phyloP scores from a whole-genome alignment of 768 basidiomycete species.

The Macrolepiota fuliginosa region DNA sequence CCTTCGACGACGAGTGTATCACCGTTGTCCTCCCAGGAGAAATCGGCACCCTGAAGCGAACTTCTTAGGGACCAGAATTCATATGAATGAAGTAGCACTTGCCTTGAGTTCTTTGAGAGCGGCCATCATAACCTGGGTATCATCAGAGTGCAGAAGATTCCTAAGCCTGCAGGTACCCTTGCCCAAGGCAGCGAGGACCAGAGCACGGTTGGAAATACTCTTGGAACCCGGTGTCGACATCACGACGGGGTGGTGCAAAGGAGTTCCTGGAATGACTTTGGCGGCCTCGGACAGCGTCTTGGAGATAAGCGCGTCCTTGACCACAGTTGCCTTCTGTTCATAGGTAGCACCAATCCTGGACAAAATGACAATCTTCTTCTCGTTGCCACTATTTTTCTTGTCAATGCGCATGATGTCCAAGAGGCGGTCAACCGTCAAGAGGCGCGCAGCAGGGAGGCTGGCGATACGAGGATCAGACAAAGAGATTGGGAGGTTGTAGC shows the following conservation, averaged over 20 bases:
- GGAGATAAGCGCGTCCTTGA: conserved; percentile 77
- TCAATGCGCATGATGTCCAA: conserved; percentile 95
- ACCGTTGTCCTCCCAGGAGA: conserved; percentile 94
- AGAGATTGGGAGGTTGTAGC: conserved; percentile 87
- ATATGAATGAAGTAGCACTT: conserved; percentile 16
- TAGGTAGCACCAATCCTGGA: conserved; percentile 88
- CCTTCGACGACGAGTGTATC: conserved; percentile 93
- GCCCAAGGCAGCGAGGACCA: conserved; percentile 90
- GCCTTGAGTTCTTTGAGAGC: conserved; percentile 88
- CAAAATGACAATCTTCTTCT: conserved; percentile 93
- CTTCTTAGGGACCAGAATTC: neutral
- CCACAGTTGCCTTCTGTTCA: conserved; percentile 87
- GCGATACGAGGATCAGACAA: conserved; percentile 77
- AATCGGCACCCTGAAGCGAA: conserved; percentile 72
- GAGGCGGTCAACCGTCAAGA: conserved; percentile 75
- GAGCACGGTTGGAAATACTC: conserved; percentile 91
- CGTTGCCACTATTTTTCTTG: conserved; percentile 93
- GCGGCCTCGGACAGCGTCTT: conserved; percentile 82
- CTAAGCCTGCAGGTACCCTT: conserved; percentile 83
- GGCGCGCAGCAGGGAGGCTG: conserved; percentile 64
- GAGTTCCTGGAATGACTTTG: conserved; percentile 67
- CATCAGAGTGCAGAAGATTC: conserved; percentile 95
- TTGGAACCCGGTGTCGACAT: conserved; percentile 97
- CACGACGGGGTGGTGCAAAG: conserved; percentile 52
- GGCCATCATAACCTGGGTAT: conserved; percentile 99